Evolutionary conservation across 257 asterid genomes (phyloP), one percentile per base, ranked within the genome.

Genomic region (Nicotiana knightiana): DNA sequence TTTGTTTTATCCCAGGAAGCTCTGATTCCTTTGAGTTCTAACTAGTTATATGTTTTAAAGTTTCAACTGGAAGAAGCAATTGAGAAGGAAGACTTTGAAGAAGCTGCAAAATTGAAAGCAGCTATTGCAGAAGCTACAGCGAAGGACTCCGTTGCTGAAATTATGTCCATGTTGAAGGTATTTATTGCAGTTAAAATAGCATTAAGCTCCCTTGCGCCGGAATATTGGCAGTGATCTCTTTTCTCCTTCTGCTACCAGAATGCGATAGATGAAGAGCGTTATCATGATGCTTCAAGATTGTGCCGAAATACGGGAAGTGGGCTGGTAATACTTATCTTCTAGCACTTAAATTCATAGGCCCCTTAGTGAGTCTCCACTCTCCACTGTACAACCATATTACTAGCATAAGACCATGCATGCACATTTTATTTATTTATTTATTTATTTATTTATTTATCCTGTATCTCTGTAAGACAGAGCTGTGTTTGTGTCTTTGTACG

Each of bases 21-120:
- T 51, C 16, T 26, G 13, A 16, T 75, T 51, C 80, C 26, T 51
- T 26, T 75, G 21, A 76, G 66, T 78, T 62, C 78, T 83, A 53
- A 83, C 30, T 77, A 82, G 30, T 86, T 81, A 46, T 77, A 70
- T 68, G 67, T 81, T 68, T 77, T 86, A 55, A 90, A 96, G 99
- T 96, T 96, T 84, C 97, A 96, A 84, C 88, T 96, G 66, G 99
- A 96, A 86, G 99, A 93, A 63, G 98, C 95, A 37, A 87, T 95
- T 81, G 97, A 92, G 89, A 90, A 89, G 82, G 98, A 95, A 88
- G 97, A 95, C 83, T 95, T 93, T 68, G 85, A 83, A 86, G 98
- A 92, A 89, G 98, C 98, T 81, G 92, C 93, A 83, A 92, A 88
- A 84, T 84, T 95, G 85, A 95, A 93, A 86, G 77, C 67, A 85